Evolutionary conservation across 306 rosid species (phyloP).

Genomic region (Spatholobus suberectus): DNA sequence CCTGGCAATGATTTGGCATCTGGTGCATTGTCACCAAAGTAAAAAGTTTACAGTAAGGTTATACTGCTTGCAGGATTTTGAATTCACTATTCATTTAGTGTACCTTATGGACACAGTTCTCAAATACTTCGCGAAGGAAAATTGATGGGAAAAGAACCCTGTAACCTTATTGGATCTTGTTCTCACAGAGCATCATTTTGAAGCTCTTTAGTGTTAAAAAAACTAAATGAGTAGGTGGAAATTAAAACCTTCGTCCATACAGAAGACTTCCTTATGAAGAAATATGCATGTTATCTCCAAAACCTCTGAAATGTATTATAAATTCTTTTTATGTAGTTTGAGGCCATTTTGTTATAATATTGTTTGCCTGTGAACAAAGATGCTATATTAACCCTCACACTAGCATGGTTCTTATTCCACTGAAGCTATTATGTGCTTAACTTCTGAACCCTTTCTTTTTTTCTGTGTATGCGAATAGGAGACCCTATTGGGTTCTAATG

Average conservation of each 20-base stretch:
- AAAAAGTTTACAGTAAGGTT: not conserved
- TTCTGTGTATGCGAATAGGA: not conserved
- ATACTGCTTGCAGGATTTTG: slow-evolving; percentile 7
- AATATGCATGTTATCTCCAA: not conserved
- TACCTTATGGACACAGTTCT: not conserved
- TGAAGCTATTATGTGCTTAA: not conserved
- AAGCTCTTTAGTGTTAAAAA: not conserved
- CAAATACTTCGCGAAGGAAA: not conserved
- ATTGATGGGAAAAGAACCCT: not conserved
- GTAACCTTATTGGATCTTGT: not conserved
- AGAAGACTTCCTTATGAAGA: not conserved
- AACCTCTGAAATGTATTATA: not conserved
- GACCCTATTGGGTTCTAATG: not conserved
- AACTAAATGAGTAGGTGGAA: not conserved
- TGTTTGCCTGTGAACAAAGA: not conserved
- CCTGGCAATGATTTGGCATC: slow-evolving; percentile 10
- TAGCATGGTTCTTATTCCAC: slow-evolving; percentile 4
- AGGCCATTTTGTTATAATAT: not conserved
- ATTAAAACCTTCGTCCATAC: not conserved
- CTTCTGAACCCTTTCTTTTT: not conserved
- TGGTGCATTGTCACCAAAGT: not conserved
- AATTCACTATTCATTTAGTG: not conserved
- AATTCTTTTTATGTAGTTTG: not conserved
- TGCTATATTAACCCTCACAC: slow-evolving; percentile 1
- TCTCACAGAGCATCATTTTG: not conserved